Evolutionary conservation across 805 yeast species (phyloP), one percentile per base, ranked within the genome.

Genomic region (Wickerhamiella occidentalis): DNA sequence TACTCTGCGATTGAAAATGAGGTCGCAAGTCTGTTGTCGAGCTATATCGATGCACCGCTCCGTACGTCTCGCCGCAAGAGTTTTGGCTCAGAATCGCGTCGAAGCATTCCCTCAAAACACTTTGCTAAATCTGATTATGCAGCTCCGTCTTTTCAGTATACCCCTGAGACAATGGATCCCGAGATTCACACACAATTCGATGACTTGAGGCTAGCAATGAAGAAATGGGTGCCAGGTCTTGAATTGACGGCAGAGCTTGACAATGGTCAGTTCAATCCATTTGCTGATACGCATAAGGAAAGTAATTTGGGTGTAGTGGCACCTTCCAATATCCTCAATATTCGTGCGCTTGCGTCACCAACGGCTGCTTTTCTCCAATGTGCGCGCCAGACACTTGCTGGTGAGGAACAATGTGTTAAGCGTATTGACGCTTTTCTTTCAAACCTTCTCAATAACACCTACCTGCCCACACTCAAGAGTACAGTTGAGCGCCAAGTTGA

Each of bases 321-420:
- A 54, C 70, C 54, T 0, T 78, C 85, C 2, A 79, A 78, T 58
- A 73, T 86, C 13, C 79, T 82, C 64, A 85, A 87, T 58, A 85
- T 88, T 81, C 74, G 88, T 55, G 73, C 83, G 4, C 74, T 87
- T 13, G 64, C 85, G 45, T 95, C 83, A 51, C 80, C 84, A 35
- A 77, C 85, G 35, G 70, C 85, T 44, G 66, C 88, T 50, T 88
- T 97, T 60, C 85, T 94, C 41, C 75, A 55, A 1, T 56, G 54
- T 13, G 57, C 60, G 6, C 17, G 40, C 6, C 23, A 22, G 6
- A 42, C 40, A 9, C 40, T 33, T 11, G 15, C 28, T n/a, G 40
- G 21, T 15, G 37, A 30, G 19, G 53, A 60, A 40, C 52, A 58
- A 19, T 53, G 56, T 2, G 55, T 56, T 15, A 59, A 63, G 15